Percentiles rank a stretch among this genome's conserved stretches.
These are phyloP conservation scores for Neopestalotiopsis clavispora DNA, from an alignment of 2,329 filamentous ascomycete genomes.

Conservation along the genomic window DNA sequence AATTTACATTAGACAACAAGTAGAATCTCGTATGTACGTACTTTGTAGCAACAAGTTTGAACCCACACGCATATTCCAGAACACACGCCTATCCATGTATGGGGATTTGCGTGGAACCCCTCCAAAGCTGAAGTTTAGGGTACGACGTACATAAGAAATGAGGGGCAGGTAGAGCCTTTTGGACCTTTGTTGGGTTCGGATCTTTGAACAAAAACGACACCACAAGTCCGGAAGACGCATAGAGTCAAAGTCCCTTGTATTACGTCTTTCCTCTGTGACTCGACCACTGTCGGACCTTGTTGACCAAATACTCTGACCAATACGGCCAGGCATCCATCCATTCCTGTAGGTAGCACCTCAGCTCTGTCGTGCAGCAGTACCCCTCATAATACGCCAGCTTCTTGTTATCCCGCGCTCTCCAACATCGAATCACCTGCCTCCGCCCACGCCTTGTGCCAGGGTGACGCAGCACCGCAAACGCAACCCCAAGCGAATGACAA, in stretches of 20 bases:
- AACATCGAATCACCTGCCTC: conserved; percentile 1
- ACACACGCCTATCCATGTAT: neutral
- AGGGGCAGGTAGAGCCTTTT: neutral
- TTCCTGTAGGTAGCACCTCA: neutral
- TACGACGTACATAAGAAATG: neutral
- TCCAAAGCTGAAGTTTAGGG: neutral
- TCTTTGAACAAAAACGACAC: neutral
- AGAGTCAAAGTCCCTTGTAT: neutral
- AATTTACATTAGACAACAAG: too few relatives aligned
- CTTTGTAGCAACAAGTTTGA: neutral
- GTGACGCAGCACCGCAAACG: neutral
- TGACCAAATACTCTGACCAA: conserved; percentile 4
- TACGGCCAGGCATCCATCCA: conserved; percentile 4
- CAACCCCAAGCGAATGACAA: conserved; percentile 8
- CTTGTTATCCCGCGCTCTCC: conserved; percentile 9
- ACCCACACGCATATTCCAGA: neutral
- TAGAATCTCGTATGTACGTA: too few relatives aligned
- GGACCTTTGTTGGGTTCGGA: neutral
- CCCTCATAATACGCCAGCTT: neutral
- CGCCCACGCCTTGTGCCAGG: conserved; percentile 11
- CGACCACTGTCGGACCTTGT: neutral
- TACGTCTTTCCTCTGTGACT: neutral
- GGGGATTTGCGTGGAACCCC: neutral
- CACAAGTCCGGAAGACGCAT: neutral
- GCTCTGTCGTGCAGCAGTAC: conserved; percentile 5